Percentiles rank a stretch among this genome's conserved stretches.
phyloP scores from a whole-genome alignment of 2,329 filamentous ascomycete genomes.

The Camillea tinctor region DNA sequence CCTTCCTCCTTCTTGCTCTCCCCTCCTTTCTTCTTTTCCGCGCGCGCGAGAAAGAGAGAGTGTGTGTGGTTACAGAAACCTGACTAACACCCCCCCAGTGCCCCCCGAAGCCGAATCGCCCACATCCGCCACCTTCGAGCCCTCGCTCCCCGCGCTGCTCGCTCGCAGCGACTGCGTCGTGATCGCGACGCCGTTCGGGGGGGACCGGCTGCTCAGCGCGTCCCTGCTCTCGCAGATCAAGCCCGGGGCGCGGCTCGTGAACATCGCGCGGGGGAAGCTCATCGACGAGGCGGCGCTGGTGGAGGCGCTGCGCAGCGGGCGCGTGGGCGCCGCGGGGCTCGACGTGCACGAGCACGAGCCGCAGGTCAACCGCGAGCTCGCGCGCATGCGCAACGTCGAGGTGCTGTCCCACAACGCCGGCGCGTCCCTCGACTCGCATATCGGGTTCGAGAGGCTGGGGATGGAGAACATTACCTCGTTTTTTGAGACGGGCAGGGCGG shows the following conservation, averaged over 20 bases:
- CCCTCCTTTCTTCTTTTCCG: no score
- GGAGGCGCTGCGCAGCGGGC: constrained; percentile 44
- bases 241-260: constrained; percentile 46
- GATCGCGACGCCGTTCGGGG: constrained; percentile 9
- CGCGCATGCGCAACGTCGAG: constrained; percentile 16
- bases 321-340: constrained; percentile 45
- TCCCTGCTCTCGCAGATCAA: constrained; percentile 46
- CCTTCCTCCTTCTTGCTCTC: no score
- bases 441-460: constrained; percentile 12
- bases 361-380: constrained; percentile 38
- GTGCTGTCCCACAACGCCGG: constrained; percentile 13
- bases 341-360: constrained; percentile 58
- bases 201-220: constrained; percentile 23
- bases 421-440: constrained; percentile 11
- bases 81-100: background rate
- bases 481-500: constrained; percentile 9
- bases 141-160: constrained; percentile 27
- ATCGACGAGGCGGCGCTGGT: constrained; percentile 43
- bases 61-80: no score
- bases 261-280: constrained; percentile 51
- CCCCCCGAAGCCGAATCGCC: constrained; percentile 29
- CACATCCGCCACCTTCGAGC: constrained; percentile 31
- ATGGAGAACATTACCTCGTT: constrained; percentile 14
- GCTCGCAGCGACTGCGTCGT: constrained; percentile 33
- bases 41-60: no score